Evolutionary conservation across 306 rosid genomes (phyloP).

Genomic region (Adenanthera pavonina): DNA sequence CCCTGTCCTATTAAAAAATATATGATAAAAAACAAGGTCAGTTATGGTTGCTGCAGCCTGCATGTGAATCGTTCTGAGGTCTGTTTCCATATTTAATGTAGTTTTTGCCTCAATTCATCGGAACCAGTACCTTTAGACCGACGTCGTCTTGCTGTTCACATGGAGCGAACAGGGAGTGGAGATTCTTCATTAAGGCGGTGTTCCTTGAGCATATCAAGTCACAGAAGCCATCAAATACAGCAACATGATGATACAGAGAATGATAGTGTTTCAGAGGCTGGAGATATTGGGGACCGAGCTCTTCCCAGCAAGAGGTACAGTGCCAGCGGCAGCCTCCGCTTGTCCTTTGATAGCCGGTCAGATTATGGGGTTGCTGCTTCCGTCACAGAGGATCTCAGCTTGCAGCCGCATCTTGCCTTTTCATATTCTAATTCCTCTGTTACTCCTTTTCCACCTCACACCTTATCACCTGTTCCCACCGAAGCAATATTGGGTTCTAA

Average conservation of each 20-base stretch:
- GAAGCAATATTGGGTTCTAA: slow-evolving; percentile 43
- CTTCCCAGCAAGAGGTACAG: slow-evolving; percentile 62
- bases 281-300: slow-evolving; percentile 89
- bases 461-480: slow-evolving; percentile 43
- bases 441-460: slow-evolving; percentile 47
- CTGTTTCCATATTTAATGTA: neutral
- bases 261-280: slow-evolving; percentile 80
- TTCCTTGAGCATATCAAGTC: slow-evolving; percentile 60
- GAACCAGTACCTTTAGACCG: neutral
- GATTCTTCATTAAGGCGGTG: slow-evolving; percentile 56
- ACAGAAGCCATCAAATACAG: slow-evolving; percentile 42
- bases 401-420: slow-evolving; percentile 34
- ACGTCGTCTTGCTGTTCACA: neutral
- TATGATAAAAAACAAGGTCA: neutral
- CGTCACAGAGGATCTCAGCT: slow-evolving; percentile 41
- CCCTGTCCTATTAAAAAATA: neutral
- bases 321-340: slow-evolving; percentile 46
- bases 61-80: neutral
- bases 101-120: neutral
- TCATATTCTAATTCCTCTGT: slow-evolving; percentile 40
- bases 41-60: neutral
- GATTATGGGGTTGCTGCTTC: slow-evolving; percentile 56
- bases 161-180: slow-evolving; percentile 55
- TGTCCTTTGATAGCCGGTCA: slow-evolving; percentile 50
- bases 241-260: slow-evolving; percentile 50